Evolutionary conservation across 2,329 filamentous ascomycete species (phyloP).

Genomic region (Sporothrix variecibatus): DNA sequence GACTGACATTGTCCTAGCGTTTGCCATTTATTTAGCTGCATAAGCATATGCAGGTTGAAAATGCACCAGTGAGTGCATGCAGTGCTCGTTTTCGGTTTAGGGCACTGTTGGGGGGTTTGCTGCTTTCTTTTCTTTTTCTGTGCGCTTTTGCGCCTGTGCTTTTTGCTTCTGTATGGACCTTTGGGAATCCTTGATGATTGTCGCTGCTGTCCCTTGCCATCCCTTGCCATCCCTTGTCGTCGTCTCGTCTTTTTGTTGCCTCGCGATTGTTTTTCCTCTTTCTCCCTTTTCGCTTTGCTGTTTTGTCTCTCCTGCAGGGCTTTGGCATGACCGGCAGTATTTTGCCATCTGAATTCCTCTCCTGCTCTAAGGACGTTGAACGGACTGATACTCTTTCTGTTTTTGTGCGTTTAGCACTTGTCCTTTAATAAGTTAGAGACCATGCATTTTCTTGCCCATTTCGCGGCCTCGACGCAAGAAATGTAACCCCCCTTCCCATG

Average conservation of each 20-base stretch:
- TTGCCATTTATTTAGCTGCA: constrained; percentile 12
- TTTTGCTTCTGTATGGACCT: background rate
- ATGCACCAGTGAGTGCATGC: constrained; percentile 2
- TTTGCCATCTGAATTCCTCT: background rate
- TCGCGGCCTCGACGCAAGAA: background rate
- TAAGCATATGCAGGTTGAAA: constrained; percentile 16
- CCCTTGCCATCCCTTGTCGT: background rate
- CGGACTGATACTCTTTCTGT: background rate
- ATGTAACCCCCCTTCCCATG: background rate
- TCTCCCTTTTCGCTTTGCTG: background rate
- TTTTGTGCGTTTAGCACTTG: background rate
- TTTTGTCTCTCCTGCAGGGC: constrained; percentile 10
- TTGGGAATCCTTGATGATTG: background rate
- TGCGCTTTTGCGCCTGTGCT: background rate
- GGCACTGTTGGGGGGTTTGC: background rate
- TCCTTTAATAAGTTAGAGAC: background rate
- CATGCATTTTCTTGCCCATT: background rate
- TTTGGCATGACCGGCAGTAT: background rate
- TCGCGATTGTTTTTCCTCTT: background rate
- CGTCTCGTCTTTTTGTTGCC: background rate
- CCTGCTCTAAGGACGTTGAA: background rate
- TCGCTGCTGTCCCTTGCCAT: background rate
- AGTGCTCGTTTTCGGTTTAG: constrained; percentile 6
- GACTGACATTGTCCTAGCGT: background rate
- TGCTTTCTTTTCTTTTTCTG: background rate